Evolutionary conservation across 2,329 filamentous ascomycete genomes (phyloP), one percentile per base, ranked within the genome.

Genomic region (Coniochaeta sp.): DNA sequence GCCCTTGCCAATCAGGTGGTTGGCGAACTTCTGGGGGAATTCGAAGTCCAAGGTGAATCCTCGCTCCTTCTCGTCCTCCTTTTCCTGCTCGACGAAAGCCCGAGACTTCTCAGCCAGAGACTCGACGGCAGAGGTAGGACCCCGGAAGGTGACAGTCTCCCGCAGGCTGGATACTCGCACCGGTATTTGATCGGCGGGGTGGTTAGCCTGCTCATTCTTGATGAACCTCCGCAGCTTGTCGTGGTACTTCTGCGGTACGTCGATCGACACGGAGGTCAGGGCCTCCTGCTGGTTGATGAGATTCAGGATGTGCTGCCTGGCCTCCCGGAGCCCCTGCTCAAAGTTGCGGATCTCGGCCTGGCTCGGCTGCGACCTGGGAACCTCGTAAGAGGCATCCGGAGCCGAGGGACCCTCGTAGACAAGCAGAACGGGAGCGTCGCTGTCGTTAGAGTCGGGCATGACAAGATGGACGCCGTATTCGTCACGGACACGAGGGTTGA

Each of bases 21-120:
- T 96, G 64, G 93, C 92, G 70, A 87, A 96, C 75, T 96, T 96
- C 72, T 96, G 90, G 8, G 93, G 93, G 78, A 96, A 99, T 64
- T 96, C 91, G 66, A 98, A 98, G 28, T 84, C 86, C 61, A 90
- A 79, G 2, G 86, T 92, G 75, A 93, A 96, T 52, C 91, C 92
- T 62, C 93, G 90, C 76, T 98, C 93, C 71, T 95, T 90, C 74
- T 98, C 93, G 63, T 98, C 93, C 72, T 91, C 84, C 77, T 93
- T 90, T 74, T 96, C 92, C 71, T 96, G 89, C 70, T 89, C 87
- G 24, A 98, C 80, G 70, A 96, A 98, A 7, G 84, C 84, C 61
- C 84, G 75, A 59, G 96, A 85, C 78, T 93, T 95, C 38, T 81
- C 75, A 32, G 84, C 81, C 42, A 98, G 81, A 2, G 85, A 83